phyloP scores from a whole-genome alignment of 1,284 basidiomycete species.

The Trichosporon sp. region DNA sequence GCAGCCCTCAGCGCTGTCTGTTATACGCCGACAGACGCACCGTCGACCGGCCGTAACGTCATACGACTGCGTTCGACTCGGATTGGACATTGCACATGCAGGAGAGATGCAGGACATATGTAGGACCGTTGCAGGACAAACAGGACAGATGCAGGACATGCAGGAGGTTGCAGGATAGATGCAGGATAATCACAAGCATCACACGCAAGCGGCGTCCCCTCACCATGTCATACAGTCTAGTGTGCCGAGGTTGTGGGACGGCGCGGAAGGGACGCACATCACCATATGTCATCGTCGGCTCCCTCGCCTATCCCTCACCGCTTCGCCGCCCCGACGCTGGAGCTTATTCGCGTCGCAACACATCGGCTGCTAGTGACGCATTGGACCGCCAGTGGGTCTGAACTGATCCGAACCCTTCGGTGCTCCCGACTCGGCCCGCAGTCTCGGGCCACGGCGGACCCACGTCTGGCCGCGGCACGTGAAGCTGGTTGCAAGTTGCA shows the following conservation, averaged over 20 bases:
- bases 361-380: background rate
- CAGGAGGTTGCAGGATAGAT: background rate
- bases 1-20: no score
- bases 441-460: background rate
- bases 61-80: background rate
- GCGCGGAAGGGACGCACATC: background rate
- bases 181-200: background rate
- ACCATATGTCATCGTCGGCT: background rate
- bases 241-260: no score
- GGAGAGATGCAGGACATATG: background rate
- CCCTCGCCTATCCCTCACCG: background rate
- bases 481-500: background rate
- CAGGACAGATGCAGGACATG: background rate
- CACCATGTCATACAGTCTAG: no score
- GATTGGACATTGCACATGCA: background rate
- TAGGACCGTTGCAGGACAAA: background rate
- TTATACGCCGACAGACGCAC: no score
- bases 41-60: background rate
- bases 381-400: background rate
- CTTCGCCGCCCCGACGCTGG: no score
- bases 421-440: no score
- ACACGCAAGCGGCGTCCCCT: constrained; percentile 3
- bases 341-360: background rate
- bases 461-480: background rate
- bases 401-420: no score